phyloP scores from a whole-genome alignment of 2,329 filamentous ascomycete genomes.

The Dryadomyces quercus-mongolicae region DNA sequence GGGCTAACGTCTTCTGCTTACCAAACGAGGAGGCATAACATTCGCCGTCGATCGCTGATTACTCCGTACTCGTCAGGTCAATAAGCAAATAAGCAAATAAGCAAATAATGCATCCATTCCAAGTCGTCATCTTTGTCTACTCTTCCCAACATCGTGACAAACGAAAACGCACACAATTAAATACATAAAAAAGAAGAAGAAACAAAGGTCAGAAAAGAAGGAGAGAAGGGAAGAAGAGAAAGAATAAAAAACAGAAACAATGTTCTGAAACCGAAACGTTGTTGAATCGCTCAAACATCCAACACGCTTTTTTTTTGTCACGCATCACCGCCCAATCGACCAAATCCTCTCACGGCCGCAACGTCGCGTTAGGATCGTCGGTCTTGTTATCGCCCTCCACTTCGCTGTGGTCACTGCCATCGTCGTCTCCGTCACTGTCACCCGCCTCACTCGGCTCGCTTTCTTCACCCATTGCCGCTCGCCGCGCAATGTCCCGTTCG shows the following conservation, averaged over 20 bases:
- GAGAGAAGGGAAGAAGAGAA: neutral
- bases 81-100: neutral
- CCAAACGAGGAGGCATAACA: too few species aligned
- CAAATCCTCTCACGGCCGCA: neutral
- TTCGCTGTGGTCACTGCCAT: neutral
- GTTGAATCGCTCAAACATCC: too few species aligned
- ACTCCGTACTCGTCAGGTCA: neutral
- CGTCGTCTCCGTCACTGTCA: neutral
- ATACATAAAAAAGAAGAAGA: neutral
- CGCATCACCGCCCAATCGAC: too few species aligned
- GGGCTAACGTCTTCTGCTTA: neutral
- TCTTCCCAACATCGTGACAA: neutral
- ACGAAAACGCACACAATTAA: neutral
- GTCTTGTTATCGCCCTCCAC: neutral
- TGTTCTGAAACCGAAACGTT: neutral
- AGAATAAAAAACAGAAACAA: neutral
- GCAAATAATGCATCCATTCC: neutral
- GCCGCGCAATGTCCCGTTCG: constrained; percentile 40
- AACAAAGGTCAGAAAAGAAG: neutral
- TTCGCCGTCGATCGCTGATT: too few species aligned
- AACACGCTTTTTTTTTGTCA: too few species aligned
- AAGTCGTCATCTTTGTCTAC: neutral
- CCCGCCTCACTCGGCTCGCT: constrained; percentile 5
- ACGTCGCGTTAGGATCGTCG: neutral
- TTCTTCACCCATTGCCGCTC: constrained; percentile 31